Evolutionary conservation across 805 yeast genomes (phyloP).

Genomic region (Cyberlindnera maclurae): DNA sequence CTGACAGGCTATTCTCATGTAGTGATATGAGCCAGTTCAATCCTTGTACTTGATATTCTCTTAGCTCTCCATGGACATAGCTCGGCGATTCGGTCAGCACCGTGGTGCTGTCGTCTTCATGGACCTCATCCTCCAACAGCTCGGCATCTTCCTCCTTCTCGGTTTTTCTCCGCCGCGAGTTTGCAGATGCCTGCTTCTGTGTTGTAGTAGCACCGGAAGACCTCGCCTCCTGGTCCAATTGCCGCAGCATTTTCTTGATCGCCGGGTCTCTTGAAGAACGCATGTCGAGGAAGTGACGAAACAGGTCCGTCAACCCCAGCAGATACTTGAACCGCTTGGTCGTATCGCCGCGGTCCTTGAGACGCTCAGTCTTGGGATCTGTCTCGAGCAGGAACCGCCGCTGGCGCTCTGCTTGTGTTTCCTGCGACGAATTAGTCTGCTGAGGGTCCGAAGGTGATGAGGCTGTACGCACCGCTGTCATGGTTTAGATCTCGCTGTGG

Average conservation of each 20-base stretch:
- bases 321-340: constrained; percentile 75
- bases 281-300: constrained; percentile 80
- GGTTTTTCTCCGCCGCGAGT: constrained; percentile 67
- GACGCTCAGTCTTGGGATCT: constrained; percentile 53
- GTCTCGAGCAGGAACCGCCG: constrained; percentile 40
- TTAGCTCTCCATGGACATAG: constrained; percentile 65
- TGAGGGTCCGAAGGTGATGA: no score
- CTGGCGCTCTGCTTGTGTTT: constrained; percentile 34
- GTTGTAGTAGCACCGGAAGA: constrained; percentile 28
- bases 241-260: constrained; percentile 53
- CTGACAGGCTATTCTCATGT: constrained; percentile 83
- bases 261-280: constrained; percentile 73
- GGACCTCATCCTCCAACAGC: constrained; percentile 73
- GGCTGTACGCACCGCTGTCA: no score
- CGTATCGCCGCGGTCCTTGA: constrained; percentile 55
- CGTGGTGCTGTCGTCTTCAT: constrained; percentile 54
- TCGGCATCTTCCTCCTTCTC: constrained; percentile 97
- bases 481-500: no score
- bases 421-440: constrained; percentile 4
- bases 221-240: constrained; percentile 44
- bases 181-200: constrained; percentile 11
- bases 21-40: constrained; percentile 89
- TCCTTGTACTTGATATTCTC: constrained; percentile 94
- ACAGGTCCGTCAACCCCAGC: constrained; percentile 75
- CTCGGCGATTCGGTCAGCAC: constrained; percentile 84